Base-by-base conservation (phyloP, 2,329 filamentous ascomycete species). In the Fusarium luffae region DNA sequence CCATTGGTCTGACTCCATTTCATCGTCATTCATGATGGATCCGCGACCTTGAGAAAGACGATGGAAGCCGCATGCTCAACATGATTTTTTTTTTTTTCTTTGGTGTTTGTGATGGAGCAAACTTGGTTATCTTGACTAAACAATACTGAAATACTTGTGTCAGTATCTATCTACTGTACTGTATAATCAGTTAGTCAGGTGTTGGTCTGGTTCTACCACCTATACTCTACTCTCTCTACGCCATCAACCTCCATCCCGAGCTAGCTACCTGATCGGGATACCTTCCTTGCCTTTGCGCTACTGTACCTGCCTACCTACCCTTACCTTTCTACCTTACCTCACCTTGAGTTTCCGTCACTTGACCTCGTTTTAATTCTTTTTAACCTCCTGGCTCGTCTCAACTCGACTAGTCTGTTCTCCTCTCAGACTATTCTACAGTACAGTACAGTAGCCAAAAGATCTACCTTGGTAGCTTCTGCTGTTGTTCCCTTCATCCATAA, bases 21-120 rank as follows among this genome's bases (percentile, higher is more conserved):
- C 40, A 73, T 74, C 72, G 70, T 66, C 72, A 74, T 74, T 73
- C 71, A 62, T 71, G 66, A 74, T 74, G 72, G 72, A 74, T 70
- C 72, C 72, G 63, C 63, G 70, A 63, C 57, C 57, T 42, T 50
- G 59, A 59, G 59, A 72, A 69, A 70, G 72, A 74, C 72, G 72
- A 74, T 72, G 70, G 68, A 73, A 74, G 72, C 70, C 72, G 72
- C 66, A 62, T 61, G 68, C 50, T 71, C 37, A 54, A 51, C 25
- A 47, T 55, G 34, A 34, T 47, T 67, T 59, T 66, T 66, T 12
- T 55, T 23, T 23, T 59, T 23, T 23, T 59, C 27, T 42, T 58
- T 59, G 34, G 28, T 68, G 54, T 57, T 41, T 68, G 34, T 32
- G 46, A 60, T 40, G 40, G 54, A 65, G 60, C 41, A 43, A 64